Conservation (phyloP, 768 basidiomycete genomes). For the Phanerochaete sordida region DNA sequence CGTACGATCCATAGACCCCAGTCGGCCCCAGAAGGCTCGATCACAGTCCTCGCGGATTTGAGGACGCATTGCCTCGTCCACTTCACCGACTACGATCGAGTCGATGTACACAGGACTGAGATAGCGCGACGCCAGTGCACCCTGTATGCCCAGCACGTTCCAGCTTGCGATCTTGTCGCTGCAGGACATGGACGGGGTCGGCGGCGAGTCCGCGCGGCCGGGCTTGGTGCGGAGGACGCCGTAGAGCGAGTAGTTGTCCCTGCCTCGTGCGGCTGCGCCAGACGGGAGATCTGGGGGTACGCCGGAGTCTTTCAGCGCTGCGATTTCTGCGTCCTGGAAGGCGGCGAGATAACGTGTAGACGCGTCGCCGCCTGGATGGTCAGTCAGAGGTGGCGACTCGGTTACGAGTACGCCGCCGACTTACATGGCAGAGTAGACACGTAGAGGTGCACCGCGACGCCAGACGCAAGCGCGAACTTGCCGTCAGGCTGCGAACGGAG, state of each 20-base stretch:
- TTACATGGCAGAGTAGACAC: constrained; percentile 70
- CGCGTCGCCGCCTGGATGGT: constrained; percentile 91
- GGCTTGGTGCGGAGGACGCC: constrained; percentile 91
- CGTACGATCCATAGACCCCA: constrained; percentile 44
- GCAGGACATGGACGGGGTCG: constrained; percentile 86
- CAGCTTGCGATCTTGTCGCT: constrained; percentile 93
- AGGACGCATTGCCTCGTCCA: constrained; percentile 37
- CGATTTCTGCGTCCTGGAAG: constrained; percentile 71
- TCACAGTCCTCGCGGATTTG: constrained; percentile 58
- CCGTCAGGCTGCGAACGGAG: constrained; percentile 34
- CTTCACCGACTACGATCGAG: constrained; percentile 70
- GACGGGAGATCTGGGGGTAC: constrained; percentile 29
- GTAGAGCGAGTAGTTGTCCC: constrained; percentile 71
- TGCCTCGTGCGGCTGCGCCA: constrained; percentile 58
- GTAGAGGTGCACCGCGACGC: constrained; percentile 62
- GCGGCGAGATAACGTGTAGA: constrained; percentile 77
- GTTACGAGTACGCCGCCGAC: too few relatives aligned
- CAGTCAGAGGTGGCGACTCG: too few relatives aligned
- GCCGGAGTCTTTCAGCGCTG: constrained; percentile 58
- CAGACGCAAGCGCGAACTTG: constrained; percentile 43
- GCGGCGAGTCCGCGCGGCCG: constrained; percentile 84
- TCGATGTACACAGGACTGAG: constrained; percentile 63
- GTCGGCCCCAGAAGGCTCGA: constrained; percentile 59
- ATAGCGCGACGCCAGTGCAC: constrained; percentile 61
- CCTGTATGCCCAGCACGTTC: constrained; percentile 83